A percentile compares a stretch with the other conserved stretches of the same genome.
phyloP scores from a whole-genome alignment of 2,329 filamentous ascomycete genomes.

The Trichoderma koningiopsis region DNA sequence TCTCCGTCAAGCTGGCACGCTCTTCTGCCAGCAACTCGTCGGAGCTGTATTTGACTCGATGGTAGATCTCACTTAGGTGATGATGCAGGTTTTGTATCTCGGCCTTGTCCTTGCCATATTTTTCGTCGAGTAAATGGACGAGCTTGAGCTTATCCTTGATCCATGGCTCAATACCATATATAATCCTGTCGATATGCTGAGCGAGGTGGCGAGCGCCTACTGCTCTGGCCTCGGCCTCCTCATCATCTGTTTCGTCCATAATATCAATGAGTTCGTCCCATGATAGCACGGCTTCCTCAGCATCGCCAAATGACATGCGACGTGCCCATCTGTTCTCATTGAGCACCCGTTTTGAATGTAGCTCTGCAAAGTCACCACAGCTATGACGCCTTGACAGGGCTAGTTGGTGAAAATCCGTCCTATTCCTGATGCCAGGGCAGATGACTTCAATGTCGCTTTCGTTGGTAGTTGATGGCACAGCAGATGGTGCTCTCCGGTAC shows the following conservation, averaged over 20 bases:
- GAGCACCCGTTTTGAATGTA: conserved; percentile 37
- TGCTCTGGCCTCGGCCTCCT: conserved; percentile 41
- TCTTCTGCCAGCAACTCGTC: conserved; percentile 72
- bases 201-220: conserved; percentile 61
- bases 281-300: conserved; percentile 70
- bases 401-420: conserved; percentile 46
- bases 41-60: conserved; percentile 66
- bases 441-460: conserved; percentile 43
- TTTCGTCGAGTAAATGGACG: conserved; percentile 62
- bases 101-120: conserved; percentile 64
- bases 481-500: conserved; percentile 53
- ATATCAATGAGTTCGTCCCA: conserved; percentile 61
- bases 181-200: conserved; percentile 54
- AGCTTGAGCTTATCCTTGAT: conserved; percentile 58
- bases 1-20: conserved; percentile 67
- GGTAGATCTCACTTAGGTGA: conserved; percentile 69
- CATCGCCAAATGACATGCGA: conserved; percentile 73
- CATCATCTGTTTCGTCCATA: conserved; percentile 36
- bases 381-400: conserved; percentile 66
- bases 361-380: conserved; percentile 46
- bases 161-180: conserved; percentile 60
- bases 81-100: conserved; percentile 69
- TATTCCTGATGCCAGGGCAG: conserved; percentile 27
- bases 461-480: conserved; percentile 60
- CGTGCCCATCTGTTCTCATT: conserved; percentile 69